A percentile compares a stretch with the other conserved stretches of the same genome.
These are phyloP conservation scores for Lipomyces yamadae DNA, from an alignment of 805 yeast genomes.

Conservation along the genomic window DNA sequence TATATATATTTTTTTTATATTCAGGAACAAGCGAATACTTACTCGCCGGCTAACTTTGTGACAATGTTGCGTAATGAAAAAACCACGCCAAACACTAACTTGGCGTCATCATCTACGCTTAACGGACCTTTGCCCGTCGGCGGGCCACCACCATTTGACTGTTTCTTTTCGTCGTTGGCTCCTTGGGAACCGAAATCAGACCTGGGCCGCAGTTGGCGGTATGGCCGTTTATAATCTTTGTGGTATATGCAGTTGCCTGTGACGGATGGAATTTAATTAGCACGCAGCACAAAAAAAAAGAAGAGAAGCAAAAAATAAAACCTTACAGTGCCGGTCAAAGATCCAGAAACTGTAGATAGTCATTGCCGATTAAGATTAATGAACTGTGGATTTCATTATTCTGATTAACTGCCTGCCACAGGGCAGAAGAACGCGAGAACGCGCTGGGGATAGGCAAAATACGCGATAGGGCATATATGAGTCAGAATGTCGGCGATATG, in stretches of 20 bases:
- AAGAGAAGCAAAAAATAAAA: background rate
- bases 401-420: too few relatives aligned
- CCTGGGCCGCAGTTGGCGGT: slow-evolving; percentile 22
- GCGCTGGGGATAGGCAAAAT: too few relatives aligned
- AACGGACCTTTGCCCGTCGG: slow-evolving; percentile 22
- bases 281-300: background rate
- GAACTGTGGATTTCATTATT: too few relatives aligned
- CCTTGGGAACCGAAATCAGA: background rate
- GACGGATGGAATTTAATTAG: background rate
- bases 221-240: slow-evolving; percentile 57
- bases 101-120: slow-evolving; percentile 66
- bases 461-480: too few relatives aligned
- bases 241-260: slow-evolving; percentile 75
- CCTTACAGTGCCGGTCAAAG: slow-evolving; percentile 84
- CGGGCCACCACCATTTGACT: slow-evolving; percentile 18
- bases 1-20: too few relatives aligned
- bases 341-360: slow-evolving; percentile 85
- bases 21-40: slow-evolving; percentile 10
- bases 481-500: too few relatives aligned
- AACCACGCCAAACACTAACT: slow-evolving; percentile 82
- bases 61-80: slow-evolving; percentile 80
- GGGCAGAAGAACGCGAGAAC: too few relatives aligned
- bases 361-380: slow-evolving; percentile 47
- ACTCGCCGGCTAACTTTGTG: slow-evolving; percentile 53
- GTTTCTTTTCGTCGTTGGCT: slow-evolving; percentile 39